These are phyloP conservation scores for Lonicera japonica DNA, from an alignment of 129 eudicot genomes.

Conservation along the genomic window DNA sequence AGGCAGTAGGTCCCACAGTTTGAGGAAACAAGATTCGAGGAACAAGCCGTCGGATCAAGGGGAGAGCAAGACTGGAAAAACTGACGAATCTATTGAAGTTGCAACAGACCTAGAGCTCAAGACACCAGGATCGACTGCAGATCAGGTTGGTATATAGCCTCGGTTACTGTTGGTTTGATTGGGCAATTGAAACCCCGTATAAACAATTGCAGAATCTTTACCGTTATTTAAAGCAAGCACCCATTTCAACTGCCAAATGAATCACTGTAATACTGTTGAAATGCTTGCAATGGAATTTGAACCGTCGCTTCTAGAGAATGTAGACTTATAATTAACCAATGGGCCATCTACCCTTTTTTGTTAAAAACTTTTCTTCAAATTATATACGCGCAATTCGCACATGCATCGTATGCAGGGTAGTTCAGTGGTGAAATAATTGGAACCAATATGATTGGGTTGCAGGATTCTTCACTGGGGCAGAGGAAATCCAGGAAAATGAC, in stretches of 20 bases:
- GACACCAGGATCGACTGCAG: constrained; percentile 78
- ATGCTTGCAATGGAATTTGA: too few species aligned
- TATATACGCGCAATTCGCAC: too few species aligned
- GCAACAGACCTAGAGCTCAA: constrained; percentile 84
- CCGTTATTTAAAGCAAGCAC: too few species aligned
- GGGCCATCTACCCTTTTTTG: too few species aligned
- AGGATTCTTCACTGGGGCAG: constrained; percentile 56
- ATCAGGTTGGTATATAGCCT: constrained; percentile 46
- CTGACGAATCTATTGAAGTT: constrained; percentile 64
- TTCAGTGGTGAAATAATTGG: background rate
- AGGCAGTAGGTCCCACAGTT: constrained; percentile 41
- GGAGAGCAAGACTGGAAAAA: constrained; percentile 49
- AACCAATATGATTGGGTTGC: constrained; percentile 18
- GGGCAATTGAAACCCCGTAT: background rate
- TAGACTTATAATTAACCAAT: too few species aligned
- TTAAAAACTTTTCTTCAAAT: too few species aligned
- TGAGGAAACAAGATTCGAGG: constrained; percentile 52
- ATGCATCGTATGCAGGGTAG: too few species aligned
- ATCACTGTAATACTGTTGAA: too few species aligned
- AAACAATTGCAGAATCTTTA: background rate
- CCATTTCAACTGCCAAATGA: too few species aligned
- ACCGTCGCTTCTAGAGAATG: too few species aligned
- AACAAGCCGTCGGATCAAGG: constrained; percentile 44
- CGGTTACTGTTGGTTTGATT: background rate
- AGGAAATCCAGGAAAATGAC: constrained; percentile 38